Base-by-base conservation (phyloP, 176 grass and related monocot species). In the Paspalum notatum region DNA sequence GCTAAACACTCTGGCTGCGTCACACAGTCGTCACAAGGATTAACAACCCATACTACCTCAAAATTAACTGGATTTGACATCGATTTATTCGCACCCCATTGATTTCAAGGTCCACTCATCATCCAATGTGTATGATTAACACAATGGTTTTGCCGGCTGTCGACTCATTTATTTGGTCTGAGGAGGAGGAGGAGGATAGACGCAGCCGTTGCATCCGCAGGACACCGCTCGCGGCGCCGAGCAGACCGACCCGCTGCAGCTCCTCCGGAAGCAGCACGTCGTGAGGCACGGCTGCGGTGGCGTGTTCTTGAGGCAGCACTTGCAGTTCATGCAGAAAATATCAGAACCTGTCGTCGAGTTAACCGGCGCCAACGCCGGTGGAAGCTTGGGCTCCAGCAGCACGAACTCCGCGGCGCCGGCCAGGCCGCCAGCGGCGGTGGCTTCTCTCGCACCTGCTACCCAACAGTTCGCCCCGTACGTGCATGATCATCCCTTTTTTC, bases 181-280 rank as follows among this genome's bases (percentile, higher is more conserved):
- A 56, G 54, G 20, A 21, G 54, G 8, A 58, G 9, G 5, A 38
- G n/a, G 6, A 42, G 16, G 1, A 2, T 43, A 70, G 6, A 46
- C 25, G 40, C 80, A 83, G 6, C 1, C 4, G 32, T 41, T 65
- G 62, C 84, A 90, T 26, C 82, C 77, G 55, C 83, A 90, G 45
- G 83, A 79, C 53, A 52, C 62, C 41, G 52, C 38, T 20, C 12
- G 43, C 3, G 48, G 13, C 32, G 73, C 46, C 7, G 69, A 18
- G 88, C 88, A 86, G 66, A 50, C 48, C 7, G 83, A 75, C 15
- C 59, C 50, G 45, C 59, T 67, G 80, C 80, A 86, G 52, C 43
- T 17, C 74, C 68, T 83, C 61, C 24, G 27, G 62, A 56, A 86
- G 88, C 88, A 90, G 84, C 88, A 86, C 39, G 84, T 71, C 56